These are phyloP conservation scores for Streptanthus diversifolius DNA, from an alignment of 345 rosid species.

Conservation along the genomic window DNA sequence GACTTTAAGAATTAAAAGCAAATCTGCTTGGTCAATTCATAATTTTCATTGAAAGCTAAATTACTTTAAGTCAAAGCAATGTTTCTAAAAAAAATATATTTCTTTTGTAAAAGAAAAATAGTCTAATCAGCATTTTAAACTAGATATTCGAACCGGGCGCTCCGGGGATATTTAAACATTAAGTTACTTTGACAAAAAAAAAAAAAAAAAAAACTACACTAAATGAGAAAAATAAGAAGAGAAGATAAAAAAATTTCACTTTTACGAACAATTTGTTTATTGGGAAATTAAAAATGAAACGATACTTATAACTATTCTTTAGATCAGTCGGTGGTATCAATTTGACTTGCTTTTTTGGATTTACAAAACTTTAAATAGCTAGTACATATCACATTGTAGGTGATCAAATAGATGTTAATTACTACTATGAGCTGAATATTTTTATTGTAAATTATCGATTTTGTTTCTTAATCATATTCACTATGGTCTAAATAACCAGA, in stretches of 20 bases:
- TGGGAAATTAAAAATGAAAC: not conserved
- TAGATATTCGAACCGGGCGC: too few relatives aligned
- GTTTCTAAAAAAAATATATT: not conserved
- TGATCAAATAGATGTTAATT: not conserved
- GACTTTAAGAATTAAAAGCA: slow-evolving; percentile 17
- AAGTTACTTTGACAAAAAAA: too few relatives aligned
- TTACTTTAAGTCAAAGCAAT: slow-evolving; percentile 3
- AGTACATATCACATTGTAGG: not conserved
- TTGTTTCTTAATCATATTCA: not conserved
- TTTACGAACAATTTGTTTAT: not conserved
- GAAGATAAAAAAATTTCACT: not conserved
- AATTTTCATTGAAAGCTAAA: not conserved
- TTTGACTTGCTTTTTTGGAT: not conserved
- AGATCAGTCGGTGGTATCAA: not conserved
- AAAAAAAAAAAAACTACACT: too few relatives aligned
- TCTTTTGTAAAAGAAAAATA: not conserved
- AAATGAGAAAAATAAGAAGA: not conserved
- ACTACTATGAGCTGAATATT: not conserved
- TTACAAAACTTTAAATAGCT: not conserved
- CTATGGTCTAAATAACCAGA: slow-evolving; percentile 17
- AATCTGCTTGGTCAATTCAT: slow-evolving; percentile 6
- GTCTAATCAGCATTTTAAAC: not conserved
- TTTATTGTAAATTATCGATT: not conserved
- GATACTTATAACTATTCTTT: too few relatives aligned
- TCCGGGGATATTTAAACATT: too few relatives aligned